These are phyloP conservation scores for Triticum turgidum DNA, from an alignment of 176 grass and related monocot genomes.

Conservation along the genomic window DNA sequence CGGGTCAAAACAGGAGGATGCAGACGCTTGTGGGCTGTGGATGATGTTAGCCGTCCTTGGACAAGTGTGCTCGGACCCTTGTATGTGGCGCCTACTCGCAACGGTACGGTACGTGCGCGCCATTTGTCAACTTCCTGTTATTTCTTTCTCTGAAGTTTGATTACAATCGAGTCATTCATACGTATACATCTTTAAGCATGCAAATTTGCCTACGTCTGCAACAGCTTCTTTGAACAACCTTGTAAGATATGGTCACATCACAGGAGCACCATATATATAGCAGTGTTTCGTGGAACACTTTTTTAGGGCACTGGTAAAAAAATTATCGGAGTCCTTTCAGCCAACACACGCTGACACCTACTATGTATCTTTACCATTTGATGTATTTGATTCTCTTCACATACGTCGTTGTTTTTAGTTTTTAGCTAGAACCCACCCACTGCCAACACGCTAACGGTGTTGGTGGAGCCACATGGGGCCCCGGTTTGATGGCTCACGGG, in stretches of 20 bases:
- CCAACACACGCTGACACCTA: too few species aligned
- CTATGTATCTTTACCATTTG: too few species aligned
- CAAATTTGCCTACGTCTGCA: conserved; percentile 31
- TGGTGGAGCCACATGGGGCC: too few species aligned
- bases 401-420: too few species aligned
- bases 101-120: background rate
- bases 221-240: conserved; percentile 75
- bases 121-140: background rate
- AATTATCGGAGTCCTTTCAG: too few species aligned
- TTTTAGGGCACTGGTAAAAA: too few species aligned
- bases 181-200: conserved; percentile 62
- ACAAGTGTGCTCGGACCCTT: background rate
- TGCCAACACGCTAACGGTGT: too few species aligned
- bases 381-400: too few species aligned
- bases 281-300: background rate
- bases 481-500: too few species aligned
- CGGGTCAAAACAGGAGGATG: conserved; percentile 15
- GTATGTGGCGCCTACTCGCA: background rate
- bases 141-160: conserved; percentile 64
- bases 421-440: too few species aligned
- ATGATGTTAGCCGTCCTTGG: background rate
- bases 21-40: background rate
- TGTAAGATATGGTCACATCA: conserved; percentile 60
- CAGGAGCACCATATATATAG: background rate
- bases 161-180: conserved; percentile 70